Percentiles rank a stretch among this genome's conserved stretches.
These are phyloP conservation scores for Sporodiniella umbellata DNA, from an alignment of 371 early-diverging fungal genomes.

Conservation along the genomic window DNA sequence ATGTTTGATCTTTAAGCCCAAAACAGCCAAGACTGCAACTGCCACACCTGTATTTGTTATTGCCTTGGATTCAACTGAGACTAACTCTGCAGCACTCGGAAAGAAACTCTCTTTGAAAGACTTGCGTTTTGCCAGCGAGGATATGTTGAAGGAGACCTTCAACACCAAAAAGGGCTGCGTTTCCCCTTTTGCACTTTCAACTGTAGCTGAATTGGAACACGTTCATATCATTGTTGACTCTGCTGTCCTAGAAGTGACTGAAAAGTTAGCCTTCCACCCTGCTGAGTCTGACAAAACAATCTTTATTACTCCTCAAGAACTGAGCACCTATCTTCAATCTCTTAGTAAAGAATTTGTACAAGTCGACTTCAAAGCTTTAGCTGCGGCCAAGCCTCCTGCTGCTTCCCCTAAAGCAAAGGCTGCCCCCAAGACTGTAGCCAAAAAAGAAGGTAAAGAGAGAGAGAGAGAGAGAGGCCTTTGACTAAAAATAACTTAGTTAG, in stretches of 20 bases:
- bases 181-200: conserved; percentile 61
- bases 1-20: conserved; percentile 70
- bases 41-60: conserved; percentile 63
- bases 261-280: conserved; percentile 60
- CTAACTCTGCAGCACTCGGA: conserved; percentile 53
- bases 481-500: conserved; percentile 10
- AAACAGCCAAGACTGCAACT: conserved; percentile 64
- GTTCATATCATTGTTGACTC: conserved; percentile 61
- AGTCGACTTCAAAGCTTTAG: conserved; percentile 46
- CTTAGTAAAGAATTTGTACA: conserved; percentile 34
- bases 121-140: conserved; percentile 65
- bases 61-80: conserved; percentile 54
- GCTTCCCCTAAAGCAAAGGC: conserved; percentile 7
- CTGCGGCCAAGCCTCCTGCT: conserved; percentile 36
- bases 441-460: conserved; percentile 36
- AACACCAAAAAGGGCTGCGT: conserved; percentile 53
- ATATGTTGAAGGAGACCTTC: conserved; percentile 54
- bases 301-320: conserved; percentile 48
- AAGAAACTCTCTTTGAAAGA: conserved; percentile 65
- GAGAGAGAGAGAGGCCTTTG: background rate
- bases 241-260: conserved; percentile 28
- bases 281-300: conserved; percentile 51
- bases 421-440: conserved; percentile 32
- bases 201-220: conserved; percentile 46
- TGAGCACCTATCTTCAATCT: conserved; percentile 45